Evolutionary conservation across 805 yeast species (phyloP).

Genomic region (Blastobotrys terrestris): DNA sequence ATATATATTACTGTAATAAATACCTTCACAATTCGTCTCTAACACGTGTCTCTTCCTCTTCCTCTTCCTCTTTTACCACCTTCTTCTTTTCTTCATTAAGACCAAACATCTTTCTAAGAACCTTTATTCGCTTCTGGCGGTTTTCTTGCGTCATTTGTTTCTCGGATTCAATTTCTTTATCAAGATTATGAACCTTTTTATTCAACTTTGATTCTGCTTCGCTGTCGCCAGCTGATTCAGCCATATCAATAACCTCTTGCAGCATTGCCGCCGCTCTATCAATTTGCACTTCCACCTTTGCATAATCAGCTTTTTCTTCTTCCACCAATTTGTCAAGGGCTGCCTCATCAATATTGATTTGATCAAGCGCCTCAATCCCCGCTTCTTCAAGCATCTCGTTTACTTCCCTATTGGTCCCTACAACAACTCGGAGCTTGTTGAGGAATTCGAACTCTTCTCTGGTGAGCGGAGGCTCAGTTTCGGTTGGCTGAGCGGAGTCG

Average conservation of each 20-base stretch:
- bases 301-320: not conserved
- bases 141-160: not conserved
- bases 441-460: not conserved
- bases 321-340: not conserved
- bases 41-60: not conserved
- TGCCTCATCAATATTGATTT: not conserved
- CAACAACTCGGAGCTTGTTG: not conserved
- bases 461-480: conserved; percentile 3
- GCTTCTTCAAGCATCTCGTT: conserved; percentile 15
- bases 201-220: not conserved
- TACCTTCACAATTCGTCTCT: not conserved
- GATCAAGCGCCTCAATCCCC: conserved; percentile 2
- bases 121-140: not conserved
- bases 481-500: not conserved
- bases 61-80: no score
- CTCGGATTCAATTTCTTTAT: not conserved
- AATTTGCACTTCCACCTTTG: not conserved
- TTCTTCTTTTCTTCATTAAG: not conserved
- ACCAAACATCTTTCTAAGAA: conserved; percentile 6
- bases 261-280: not conserved
- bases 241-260: not conserved
- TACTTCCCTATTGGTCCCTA: not conserved
- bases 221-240: not conserved
- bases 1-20: not conserved
- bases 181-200: not conserved